A percentile compares a stretch with the other conserved stretches of the same genome.
Conservation (phyloP, 345 rosid species). For the Limnanthes douglasii region DNA sequence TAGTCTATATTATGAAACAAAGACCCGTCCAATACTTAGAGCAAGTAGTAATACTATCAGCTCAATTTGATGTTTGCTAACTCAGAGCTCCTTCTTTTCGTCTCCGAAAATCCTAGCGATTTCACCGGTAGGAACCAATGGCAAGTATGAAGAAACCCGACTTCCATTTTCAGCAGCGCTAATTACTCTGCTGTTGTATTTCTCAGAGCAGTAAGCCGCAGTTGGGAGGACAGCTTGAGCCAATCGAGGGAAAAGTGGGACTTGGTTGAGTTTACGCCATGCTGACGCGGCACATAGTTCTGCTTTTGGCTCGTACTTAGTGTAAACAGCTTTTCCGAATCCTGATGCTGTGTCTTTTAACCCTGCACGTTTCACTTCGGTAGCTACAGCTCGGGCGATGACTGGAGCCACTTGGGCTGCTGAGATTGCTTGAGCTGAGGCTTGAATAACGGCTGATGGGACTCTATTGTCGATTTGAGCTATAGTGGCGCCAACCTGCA, state of each 20-base stretch:
- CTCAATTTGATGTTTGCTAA: too few relatives aligned
- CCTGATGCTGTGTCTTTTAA: slow-evolving; percentile 60
- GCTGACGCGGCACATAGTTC: slow-evolving; percentile 69
- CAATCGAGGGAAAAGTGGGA: slow-evolving; percentile 74
- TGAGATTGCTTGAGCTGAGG: slow-evolving; percentile 50
- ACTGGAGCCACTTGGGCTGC: slow-evolving; percentile 60
- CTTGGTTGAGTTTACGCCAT: slow-evolving; percentile 67
- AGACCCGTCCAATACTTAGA: too few relatives aligned
- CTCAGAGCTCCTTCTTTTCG: slow-evolving; percentile 16
- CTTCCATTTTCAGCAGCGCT: slow-evolving; percentile 70
- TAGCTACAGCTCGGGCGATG: slow-evolving; percentile 42
- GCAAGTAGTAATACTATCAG: too few relatives aligned
- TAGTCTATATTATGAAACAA: too few relatives aligned
- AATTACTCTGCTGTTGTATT: slow-evolving; percentile 60
- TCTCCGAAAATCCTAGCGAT: slow-evolving; percentile 57
- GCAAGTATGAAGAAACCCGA: slow-evolving; percentile 56
- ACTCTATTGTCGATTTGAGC: slow-evolving; percentile 42
- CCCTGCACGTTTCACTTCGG: slow-evolving; percentile 56
- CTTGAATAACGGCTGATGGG: slow-evolving; percentile 61
- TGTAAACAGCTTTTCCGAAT: slow-evolving; percentile 48
- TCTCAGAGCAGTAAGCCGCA: slow-evolving; percentile 65
- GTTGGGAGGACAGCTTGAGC: slow-evolving; percentile 66
- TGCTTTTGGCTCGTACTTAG: slow-evolving; percentile 66
- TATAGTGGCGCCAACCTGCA: slow-evolving; percentile 67
- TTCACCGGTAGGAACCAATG: slow-evolving; percentile 74